A percentile compares a stretch with the other conserved stretches of the same genome.
Conservation (phyloP, 805 yeast species). For the Kluyveromyces aestuarii region DNA sequence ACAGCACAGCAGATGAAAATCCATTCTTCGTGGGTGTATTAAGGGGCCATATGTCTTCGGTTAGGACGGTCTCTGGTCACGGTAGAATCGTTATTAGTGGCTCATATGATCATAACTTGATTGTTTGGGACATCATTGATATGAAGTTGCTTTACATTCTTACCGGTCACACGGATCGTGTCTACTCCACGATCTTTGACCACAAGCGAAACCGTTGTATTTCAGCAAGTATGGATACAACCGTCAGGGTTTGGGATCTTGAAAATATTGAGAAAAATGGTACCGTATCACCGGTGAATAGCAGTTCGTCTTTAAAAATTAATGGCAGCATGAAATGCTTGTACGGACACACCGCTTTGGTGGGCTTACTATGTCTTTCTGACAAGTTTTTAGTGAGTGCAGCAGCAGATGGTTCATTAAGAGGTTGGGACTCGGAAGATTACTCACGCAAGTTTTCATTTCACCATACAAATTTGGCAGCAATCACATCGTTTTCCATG, state of each 20-base stretch:
- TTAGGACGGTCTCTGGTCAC: slow-evolving; percentile 78
- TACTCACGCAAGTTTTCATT: slow-evolving; percentile 58
- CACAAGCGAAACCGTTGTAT: slow-evolving; percentile 68
- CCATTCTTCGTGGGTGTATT: slow-evolving; percentile 64
- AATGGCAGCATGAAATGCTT: slow-evolving; percentile 43
- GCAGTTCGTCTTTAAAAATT: slow-evolving; percentile 15
- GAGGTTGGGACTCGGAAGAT: slow-evolving; percentile 86
- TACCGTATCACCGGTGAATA: slow-evolving; percentile 15
- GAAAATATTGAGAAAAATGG: slow-evolving; percentile 54
- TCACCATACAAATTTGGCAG: slow-evolving; percentile 69
- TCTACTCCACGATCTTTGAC: slow-evolving; percentile 83
- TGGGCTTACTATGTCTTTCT: slow-evolving; percentile 75
- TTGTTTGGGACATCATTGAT: slow-evolving; percentile 84
- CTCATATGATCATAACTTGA: slow-evolving; percentile 78
- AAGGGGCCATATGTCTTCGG: slow-evolving; percentile 70
- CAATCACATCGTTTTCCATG: slow-evolving; percentile 90
- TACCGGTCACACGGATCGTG: slow-evolving; percentile 77
- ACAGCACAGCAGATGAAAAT: slow-evolving; percentile 30
- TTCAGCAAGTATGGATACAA: slow-evolving; percentile 85
- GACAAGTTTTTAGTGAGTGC: slow-evolving; percentile 79
- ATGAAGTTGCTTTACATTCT: slow-evolving; percentile 66
- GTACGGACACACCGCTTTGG: slow-evolving; percentile 84
- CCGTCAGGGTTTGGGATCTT: slow-evolving; percentile 85
- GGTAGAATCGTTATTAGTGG: slow-evolving; percentile 83
- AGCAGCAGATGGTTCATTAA: slow-evolving; percentile 87